These are phyloP conservation scores for Solanum lignicaule DNA, from an alignment of 257 asterid genomes.

Conservation along the genomic window DNA sequence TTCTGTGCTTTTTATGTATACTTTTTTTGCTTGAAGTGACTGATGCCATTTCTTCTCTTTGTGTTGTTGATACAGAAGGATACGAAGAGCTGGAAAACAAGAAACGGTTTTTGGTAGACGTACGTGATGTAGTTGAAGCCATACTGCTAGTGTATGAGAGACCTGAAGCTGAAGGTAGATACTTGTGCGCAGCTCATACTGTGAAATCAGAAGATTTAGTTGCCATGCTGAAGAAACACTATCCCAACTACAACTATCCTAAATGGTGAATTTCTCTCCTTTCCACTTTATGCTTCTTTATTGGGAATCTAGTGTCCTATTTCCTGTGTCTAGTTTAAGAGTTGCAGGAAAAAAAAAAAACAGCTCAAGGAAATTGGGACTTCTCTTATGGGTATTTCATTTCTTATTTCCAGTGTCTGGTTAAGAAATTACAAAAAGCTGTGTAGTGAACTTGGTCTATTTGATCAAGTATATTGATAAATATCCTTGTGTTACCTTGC, in stretches of 20 bases:
- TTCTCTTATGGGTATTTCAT: background rate
- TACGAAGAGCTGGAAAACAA: conserved; percentile 33
- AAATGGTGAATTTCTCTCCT: conserved; percentile 29
- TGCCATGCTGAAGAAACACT: conserved; percentile 31
- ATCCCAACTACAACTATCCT: conserved; percentile 57
- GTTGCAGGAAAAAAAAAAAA: background rate
- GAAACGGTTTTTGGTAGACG: conserved; percentile 33
- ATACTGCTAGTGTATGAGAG: conserved; percentile 45
- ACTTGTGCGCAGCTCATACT: conserved; percentile 43
- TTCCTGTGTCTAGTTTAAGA: background rate
- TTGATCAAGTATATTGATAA: background rate
- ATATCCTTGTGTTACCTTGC: background rate
- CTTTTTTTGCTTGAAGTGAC: background rate
- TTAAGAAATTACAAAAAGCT: background rate
- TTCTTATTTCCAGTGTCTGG: background rate
- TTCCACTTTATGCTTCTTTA: background rate
- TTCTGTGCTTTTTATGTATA: background rate
- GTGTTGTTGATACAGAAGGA: conserved; percentile 32
- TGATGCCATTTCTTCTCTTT: background rate
- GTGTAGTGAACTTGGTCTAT: background rate
- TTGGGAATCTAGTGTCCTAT: background rate
- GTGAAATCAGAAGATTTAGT: conserved; percentile 26
- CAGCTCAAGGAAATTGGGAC: background rate
- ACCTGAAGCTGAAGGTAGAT: conserved; percentile 62
- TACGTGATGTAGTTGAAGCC: conserved; percentile 61